Conservation (phyloP, 768 basidiomycete genomes). For the Lactarius sanguifluus region DNA sequence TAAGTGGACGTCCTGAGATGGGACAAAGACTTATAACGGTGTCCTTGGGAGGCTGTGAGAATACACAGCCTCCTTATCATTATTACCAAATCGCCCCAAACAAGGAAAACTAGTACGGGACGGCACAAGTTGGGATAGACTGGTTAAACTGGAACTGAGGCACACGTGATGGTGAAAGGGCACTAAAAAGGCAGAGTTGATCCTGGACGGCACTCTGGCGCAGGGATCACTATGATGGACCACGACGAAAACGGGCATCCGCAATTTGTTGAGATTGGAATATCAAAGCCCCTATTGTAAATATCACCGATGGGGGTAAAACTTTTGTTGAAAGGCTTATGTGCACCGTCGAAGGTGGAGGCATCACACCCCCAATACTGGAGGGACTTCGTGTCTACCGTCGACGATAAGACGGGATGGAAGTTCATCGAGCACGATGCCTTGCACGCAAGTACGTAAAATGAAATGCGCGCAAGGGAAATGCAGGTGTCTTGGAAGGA, state of each 20-base stretch:
- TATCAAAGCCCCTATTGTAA: not conserved
- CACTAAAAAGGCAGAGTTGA: not conserved
- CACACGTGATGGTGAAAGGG: not conserved
- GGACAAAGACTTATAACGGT: slow-evolving; percentile 10
- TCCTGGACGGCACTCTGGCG: slow-evolving; percentile 1
- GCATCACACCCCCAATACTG: not conserved
- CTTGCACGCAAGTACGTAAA: slow-evolving; percentile 8
- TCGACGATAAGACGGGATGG: not conserved
- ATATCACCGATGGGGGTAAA: not conserved
- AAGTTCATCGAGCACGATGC: not conserved
- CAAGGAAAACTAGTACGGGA: not conserved
- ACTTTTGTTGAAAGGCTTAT: not conserved
- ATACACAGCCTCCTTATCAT: not conserved
- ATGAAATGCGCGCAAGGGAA: not conserved
- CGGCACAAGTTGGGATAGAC: not conserved
- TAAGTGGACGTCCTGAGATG: not conserved
- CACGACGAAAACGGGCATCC: not conserved
- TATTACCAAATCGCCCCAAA: slow-evolving; percentile 3
- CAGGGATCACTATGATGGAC: slow-evolving; percentile 1
- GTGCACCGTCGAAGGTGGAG: not conserved
- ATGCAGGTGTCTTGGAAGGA: not conserved
- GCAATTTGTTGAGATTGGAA: not conserved
- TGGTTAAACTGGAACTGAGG: not conserved
- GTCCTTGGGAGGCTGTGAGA: slow-evolving; percentile 13
- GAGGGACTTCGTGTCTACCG: not conserved